Conservation (phyloP, 352 stramenopile genomes). For the Globisporangium nunn region DNA sequence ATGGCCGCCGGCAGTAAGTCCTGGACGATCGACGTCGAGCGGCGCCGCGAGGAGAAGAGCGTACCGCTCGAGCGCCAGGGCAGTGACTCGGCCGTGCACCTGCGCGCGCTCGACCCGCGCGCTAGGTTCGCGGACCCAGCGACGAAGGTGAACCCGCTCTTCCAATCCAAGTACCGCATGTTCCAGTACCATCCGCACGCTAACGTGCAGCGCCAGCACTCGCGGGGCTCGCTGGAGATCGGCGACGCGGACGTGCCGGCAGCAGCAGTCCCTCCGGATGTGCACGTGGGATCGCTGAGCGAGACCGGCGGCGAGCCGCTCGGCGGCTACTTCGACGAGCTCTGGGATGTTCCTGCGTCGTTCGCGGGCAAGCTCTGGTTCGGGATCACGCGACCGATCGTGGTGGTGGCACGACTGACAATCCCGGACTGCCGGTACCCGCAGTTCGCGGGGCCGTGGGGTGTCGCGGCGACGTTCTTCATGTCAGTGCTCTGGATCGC, state of each 20-base stretch:
- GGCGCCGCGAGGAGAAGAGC: slow-evolving; percentile 1
- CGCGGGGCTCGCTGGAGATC: slow-evolving; percentile 7
- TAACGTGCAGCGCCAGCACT: slow-evolving; percentile 15
- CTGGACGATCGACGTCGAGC: slow-evolving; percentile 33
- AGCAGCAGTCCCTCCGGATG: not conserved
- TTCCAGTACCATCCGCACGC: slow-evolving; percentile 42
- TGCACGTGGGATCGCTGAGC: not conserved
- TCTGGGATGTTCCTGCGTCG: slow-evolving; percentile 33
- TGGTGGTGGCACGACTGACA: slow-evolving; percentile 52
- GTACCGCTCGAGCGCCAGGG: slow-evolving; percentile 2
- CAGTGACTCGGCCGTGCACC: slow-evolving; percentile 15
- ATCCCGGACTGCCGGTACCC: slow-evolving; percentile 71
- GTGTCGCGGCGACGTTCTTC: slow-evolving; percentile 50
- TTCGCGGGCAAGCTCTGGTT: slow-evolving; percentile 49
- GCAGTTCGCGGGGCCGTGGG: slow-evolving; percentile 32
- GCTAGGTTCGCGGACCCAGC: slow-evolving; percentile 25
- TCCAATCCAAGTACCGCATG: slow-evolving; percentile 65
- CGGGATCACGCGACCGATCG: slow-evolving; percentile 58
- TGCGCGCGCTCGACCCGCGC: slow-evolving; percentile 8
- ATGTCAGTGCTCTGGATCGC: slow-evolving; percentile 71
- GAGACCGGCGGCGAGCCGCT: slow-evolving; percentile 22
- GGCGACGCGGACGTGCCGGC: not conserved
- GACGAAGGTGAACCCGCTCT: slow-evolving; percentile 38
- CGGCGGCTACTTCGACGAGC: slow-evolving; percentile 53
- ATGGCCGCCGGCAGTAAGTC: slow-evolving; percentile 1